A percentile compares a stretch with the other conserved stretches of the same genome.
phyloP scores from a whole-genome alignment of 495 filamentous ascomycete genomes.

The Aspergillus avenaceus region DNA sequence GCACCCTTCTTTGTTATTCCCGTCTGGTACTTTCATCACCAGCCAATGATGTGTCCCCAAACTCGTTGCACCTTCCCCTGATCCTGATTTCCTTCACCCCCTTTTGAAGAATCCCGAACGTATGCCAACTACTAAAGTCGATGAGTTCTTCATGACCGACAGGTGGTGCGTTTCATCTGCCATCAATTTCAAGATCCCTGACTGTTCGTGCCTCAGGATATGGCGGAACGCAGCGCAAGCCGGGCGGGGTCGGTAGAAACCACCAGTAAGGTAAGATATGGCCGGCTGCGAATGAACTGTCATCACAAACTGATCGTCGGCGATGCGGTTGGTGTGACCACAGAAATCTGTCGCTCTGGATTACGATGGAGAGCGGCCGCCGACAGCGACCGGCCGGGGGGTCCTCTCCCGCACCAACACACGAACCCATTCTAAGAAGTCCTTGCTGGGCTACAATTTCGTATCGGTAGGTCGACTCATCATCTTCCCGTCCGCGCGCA shows the following conservation, averaged over 20 bases:
- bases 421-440: not conserved
- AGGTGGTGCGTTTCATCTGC: not conserved
- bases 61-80: not conserved
- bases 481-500: too few species aligned
- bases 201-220: not conserved
- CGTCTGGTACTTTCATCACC: too few species aligned
- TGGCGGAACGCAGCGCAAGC: not conserved
- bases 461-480: not conserved
- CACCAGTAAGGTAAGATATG: not conserved
- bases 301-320: too few species aligned
- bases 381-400: not conserved
- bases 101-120: too few species aligned
- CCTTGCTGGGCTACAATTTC: not conserved
- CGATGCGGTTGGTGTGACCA: too few species aligned
- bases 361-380: not conserved
- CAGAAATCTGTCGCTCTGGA: not conserved
- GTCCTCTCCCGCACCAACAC: not conserved
- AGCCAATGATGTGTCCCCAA: not conserved
- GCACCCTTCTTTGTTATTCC: not conserved
- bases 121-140: too few species aligned
- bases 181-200: not conserved
- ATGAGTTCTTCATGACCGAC: not conserved
- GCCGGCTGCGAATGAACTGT: too few species aligned
- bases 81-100: not conserved
- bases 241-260: not conserved